Evolutionary conservation across 2,329 filamentous ascomycete genomes (phyloP).

Genomic region (Scedosporium apiospermum): DNA sequence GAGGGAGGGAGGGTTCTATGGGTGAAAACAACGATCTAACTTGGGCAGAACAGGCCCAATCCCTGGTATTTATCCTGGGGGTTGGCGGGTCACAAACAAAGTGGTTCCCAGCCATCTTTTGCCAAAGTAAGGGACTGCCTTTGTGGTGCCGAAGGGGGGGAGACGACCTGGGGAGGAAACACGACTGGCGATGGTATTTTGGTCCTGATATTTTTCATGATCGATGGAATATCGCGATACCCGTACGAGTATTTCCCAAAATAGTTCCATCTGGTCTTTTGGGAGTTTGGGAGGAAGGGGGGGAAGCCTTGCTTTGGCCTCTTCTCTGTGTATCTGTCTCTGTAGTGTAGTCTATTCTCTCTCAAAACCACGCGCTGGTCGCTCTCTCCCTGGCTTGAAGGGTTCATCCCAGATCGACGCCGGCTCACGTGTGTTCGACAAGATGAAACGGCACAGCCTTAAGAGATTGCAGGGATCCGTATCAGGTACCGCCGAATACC

Average conservation of each 20-base stretch:
- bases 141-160: too few relatives aligned
- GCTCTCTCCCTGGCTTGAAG: background rate
- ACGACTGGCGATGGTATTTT: too few relatives aligned
- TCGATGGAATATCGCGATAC: too few relatives aligned
- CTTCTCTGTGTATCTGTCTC: background rate
- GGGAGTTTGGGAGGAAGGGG: too few relatives aligned
- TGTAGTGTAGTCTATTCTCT: background rate
- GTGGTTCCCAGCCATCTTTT: background rate
- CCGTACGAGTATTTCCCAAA: too few relatives aligned
- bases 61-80: background rate
- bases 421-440: background rate
- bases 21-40: background rate
- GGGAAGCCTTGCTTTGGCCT: too few relatives aligned
- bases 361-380: background rate
- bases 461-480: background rate
- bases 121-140: too few relatives aligned
- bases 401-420: constrained; percentile 1
- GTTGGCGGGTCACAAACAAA: background rate
- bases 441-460: constrained; percentile 4
- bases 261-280: too few relatives aligned
- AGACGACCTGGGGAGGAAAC: too few relatives aligned
- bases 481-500: background rate
- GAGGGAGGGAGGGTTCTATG: background rate
- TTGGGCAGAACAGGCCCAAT: background rate
- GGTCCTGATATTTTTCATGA: too few relatives aligned